These are phyloP conservation scores for Lipomyces lipofer DNA, from an alignment of 805 yeast genomes.

Conservation along the genomic window DNA sequence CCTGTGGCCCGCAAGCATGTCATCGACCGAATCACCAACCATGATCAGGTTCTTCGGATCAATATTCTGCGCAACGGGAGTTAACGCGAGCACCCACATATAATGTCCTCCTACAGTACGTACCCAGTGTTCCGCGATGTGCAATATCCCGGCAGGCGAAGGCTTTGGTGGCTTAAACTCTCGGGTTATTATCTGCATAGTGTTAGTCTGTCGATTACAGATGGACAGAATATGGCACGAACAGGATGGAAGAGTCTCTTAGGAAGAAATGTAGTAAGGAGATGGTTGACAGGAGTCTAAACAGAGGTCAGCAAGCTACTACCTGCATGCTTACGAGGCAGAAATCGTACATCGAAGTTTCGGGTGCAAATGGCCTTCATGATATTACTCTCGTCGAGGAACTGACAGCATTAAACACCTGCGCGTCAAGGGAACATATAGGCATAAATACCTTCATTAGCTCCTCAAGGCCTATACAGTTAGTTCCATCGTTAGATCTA, in stretches of 20 bases:
- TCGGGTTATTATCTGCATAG: slow-evolving; percentile 52
- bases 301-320: not conserved
- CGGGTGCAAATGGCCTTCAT: slow-evolving; percentile 64
- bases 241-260: slow-evolving; percentile 49
- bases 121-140: slow-evolving; percentile 54
- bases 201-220: not conserved
- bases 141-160: slow-evolving; percentile 59
- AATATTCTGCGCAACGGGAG: slow-evolving; percentile 33
- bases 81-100: not conserved
- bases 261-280: slow-evolving; percentile 49
- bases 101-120: no score
- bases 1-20: slow-evolving; percentile 60
- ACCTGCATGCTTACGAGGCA: no score
- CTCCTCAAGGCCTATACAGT: slow-evolving; percentile 46
- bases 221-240: slow-evolving; percentile 1
- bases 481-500: not conserved
- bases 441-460: slow-evolving; percentile 41
- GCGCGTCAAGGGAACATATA: not conserved
- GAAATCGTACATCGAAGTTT: slow-evolving; percentile 45
- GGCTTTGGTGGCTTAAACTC: slow-evolving; percentile 71
- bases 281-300: slow-evolving; percentile 53
- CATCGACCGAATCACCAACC: slow-evolving; percentile 77
- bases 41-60: slow-evolving; percentile 53
- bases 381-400: slow-evolving; percentile 38
- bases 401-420: no score